Base-by-base conservation (phyloP, 2,329 filamentous ascomycete species). In the Talaromyces albobiverticillius region DNA sequence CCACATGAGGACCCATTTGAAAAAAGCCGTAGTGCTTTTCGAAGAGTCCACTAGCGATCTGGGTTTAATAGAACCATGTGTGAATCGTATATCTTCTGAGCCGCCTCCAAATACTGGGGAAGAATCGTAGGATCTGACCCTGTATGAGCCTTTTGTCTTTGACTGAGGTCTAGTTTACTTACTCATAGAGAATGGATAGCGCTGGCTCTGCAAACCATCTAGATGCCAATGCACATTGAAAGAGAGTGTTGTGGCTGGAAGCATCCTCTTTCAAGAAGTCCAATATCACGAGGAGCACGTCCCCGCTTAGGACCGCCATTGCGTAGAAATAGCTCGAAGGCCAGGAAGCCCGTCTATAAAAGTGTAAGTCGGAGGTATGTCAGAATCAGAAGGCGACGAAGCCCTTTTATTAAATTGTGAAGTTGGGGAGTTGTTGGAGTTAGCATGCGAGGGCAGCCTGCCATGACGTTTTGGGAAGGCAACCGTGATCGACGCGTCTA, bases 1-100 rank as follows among this genome's bases (percentile, higher is more conserved):
- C 87, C 87, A 90, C 46, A 88, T 68, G 6, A 81, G 76, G 2
- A 83, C 81, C 80, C 83, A 86, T 68, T 81, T 81, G 51, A 76
- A 76, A 18, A 79, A 36, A 25, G 29, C 25, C 7, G 41, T 42
- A 14, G 41, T 20, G 29, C 31, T 29, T 18, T 38, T 22, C 11
- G 22, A 9, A 29, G 26, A 29, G 26, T 5, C 26, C 26, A 6
- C 10, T 29, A 29, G 5, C 26, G 26, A 29, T n/a, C n/a, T n/a
- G 32, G 23, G 31, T 13, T 40, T 36, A 18, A 16, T 13, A 34
- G 46, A 20, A 49, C 26, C 20, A 23, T 49, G 20, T 14, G 26
- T 69, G 61, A 72, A 67, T 61, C 75, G 71, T 34, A 60, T 75
- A 71, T 69, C 76, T 70, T 69, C 69, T 34, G 64, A 67, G 54